phyloP scores from a whole-genome alignment of 148 eudicot species.

The Vaccinium myrtillus region DNA sequence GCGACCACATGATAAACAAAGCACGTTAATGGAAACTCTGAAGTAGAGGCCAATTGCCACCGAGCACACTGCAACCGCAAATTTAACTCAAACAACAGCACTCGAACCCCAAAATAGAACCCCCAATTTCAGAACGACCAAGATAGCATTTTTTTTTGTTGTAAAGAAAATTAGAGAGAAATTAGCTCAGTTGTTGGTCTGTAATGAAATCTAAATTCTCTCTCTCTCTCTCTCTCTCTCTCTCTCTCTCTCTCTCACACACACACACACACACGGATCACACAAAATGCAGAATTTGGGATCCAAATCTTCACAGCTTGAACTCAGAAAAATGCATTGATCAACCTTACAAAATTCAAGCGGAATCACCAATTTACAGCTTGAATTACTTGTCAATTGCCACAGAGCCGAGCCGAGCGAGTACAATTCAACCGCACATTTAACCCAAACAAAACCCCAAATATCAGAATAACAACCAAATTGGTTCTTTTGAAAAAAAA shows the following conservation, averaged over 20 bases:
- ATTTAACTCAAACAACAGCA: neutral
- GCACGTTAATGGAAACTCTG: neutral
- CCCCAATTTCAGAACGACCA: neutral
- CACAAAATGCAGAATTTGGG: neutral
- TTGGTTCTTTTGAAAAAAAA: too few relatives aligned
- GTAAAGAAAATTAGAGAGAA: neutral
- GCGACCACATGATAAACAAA: neutral
- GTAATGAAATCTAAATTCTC: neutral
- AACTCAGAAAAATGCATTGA: neutral
- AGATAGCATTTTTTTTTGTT: neutral
- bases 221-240: neutral
- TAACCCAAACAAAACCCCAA: neutral
- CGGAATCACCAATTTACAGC: too few relatives aligned
- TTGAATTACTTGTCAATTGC: too few relatives aligned
- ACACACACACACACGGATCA: neutral
- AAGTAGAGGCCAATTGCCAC: neutral
- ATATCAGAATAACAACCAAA: neutral
- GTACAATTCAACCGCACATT: too few relatives aligned
- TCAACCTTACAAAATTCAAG: neutral
- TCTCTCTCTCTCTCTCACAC: neutral
- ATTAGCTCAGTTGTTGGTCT: neutral
- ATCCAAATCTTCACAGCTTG: conserved; percentile 1
- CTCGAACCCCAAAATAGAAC: neutral
- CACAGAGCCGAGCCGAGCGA: too few relatives aligned
- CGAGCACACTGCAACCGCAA: neutral